These are phyloP conservation scores for Ophiostoma tasmaniense DNA, from an alignment of 2,329 filamentous ascomycete genomes.

Conservation along the genomic window DNA sequence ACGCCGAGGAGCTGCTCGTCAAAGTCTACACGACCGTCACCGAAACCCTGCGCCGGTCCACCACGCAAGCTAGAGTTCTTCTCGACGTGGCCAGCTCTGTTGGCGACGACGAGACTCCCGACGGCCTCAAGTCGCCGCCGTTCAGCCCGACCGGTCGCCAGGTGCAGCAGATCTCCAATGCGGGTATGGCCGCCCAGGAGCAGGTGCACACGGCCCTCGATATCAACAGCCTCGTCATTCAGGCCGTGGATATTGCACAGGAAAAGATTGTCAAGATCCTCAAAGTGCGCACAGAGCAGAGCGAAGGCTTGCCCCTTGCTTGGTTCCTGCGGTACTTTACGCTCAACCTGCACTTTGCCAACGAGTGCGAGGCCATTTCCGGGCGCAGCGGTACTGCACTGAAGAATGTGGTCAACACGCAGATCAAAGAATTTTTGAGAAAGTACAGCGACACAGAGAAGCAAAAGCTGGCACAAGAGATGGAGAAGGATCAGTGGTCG, in stretches of 20 bases:
- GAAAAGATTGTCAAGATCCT: slow-evolving; percentile 68
- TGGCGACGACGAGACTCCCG: slow-evolving; percentile 30
- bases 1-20: slow-evolving; percentile 74
- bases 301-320: slow-evolving; percentile 55
- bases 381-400: slow-evolving; percentile 66
- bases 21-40: slow-evolving; percentile 81
- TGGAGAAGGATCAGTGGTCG: slow-evolving; percentile 75
- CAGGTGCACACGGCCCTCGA: slow-evolving; percentile 71
- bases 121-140: slow-evolving; percentile 37
- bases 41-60: slow-evolving; percentile 75
- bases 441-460: slow-evolving; percentile 63
- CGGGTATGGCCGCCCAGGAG: slow-evolving; percentile 51
- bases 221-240: slow-evolving; percentile 66
- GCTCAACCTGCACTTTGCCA: slow-evolving; percentile 72
- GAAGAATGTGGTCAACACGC: slow-evolving; percentile 70
- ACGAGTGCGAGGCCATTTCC: slow-evolving; percentile 78
- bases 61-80: slow-evolving; percentile 88
- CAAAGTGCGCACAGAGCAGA: slow-evolving; percentile 68
- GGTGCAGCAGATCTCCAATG: slow-evolving; percentile 27
- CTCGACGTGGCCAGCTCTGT: slow-evolving; percentile 82
- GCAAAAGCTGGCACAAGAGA: slow-evolving; percentile 63
- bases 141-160: slow-evolving; percentile 40
- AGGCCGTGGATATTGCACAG: slow-evolving; percentile 73
- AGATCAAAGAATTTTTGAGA: slow-evolving; percentile 73
- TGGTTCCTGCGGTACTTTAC: slow-evolving; percentile 75